A percentile compares a stretch with the other conserved stretches of the same genome.
Evolutionary conservation across 148 eudicot genomes (phyloP).

Genomic region (Simmondsia chinensis): DNA sequence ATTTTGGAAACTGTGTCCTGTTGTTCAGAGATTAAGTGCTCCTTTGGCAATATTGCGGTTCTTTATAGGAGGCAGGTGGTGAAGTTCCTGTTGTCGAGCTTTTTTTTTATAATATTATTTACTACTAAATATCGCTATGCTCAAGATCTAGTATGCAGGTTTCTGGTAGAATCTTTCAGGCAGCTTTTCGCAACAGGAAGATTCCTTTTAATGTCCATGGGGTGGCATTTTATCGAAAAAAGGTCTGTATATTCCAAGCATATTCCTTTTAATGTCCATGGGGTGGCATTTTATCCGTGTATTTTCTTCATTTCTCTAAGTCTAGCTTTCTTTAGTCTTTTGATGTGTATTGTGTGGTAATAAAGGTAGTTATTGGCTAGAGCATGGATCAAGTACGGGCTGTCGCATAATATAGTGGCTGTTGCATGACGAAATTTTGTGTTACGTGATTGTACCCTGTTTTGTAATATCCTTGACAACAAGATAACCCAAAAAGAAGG

Average conservation of each 20-base stretch:
- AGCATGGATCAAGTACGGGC: too few species aligned
- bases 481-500: too few species aligned
- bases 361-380: too few species aligned
- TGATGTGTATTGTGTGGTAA: too few species aligned
- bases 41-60: constrained; percentile 67
- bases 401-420: too few species aligned
- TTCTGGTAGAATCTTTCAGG: constrained; percentile 74
- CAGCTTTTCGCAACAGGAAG: constrained; percentile 66
- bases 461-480: too few species aligned
- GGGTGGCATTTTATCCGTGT: constrained; percentile 70
- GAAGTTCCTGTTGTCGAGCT: constrained; percentile 14
- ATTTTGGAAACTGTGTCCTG: constrained; percentile 57
- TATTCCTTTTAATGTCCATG: constrained; percentile 88
- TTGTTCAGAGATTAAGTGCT: constrained; percentile 37
- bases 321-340: too few species aligned
- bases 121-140: too few species aligned
- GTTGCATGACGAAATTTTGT: too few species aligned
- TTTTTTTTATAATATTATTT: too few species aligned
- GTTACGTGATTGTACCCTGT: too few species aligned
- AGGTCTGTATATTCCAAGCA: constrained; percentile 49
- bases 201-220: constrained; percentile 93
- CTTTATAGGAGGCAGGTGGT: constrained; percentile 97
- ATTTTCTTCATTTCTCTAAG: background rate
- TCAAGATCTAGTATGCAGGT: constrained; percentile 36
- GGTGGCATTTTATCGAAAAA: constrained; percentile 91